These are phyloP conservation scores for Amanita rimosa DNA, from an alignment of 768 basidiomycete genomes.

Conservation along the genomic window DNA sequence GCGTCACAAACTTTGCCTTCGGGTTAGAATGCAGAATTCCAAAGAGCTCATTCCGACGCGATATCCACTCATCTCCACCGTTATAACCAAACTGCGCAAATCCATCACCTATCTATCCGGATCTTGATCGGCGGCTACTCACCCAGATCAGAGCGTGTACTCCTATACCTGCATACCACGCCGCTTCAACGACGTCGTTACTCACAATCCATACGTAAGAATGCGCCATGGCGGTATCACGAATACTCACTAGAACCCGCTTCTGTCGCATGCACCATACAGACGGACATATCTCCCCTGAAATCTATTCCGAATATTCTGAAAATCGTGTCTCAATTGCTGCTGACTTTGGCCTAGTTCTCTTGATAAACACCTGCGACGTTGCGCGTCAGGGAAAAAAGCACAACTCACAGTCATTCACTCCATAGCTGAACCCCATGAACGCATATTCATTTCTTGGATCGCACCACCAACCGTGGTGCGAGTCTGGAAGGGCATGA, in stretches of 20 bases:
- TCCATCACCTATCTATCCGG: background rate
- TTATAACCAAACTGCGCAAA: conserved; percentile 2
- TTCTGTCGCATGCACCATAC: conserved; percentile 34
- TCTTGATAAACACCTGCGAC: background rate
- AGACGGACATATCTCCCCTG: conserved; percentile 57
- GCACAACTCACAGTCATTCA: conserved; percentile 41
- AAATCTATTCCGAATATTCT: conserved; percentile 46
- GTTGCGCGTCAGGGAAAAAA: background rate
- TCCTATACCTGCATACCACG: conserved; percentile 57
- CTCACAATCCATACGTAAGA: conserved; percentile 12
- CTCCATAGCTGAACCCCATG: conserved; percentile 68
- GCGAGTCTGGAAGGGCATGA: conserved; percentile 26
- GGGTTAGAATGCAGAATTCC: conserved; percentile 43
- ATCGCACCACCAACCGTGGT: conserved; percentile 56
- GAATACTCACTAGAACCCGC: conserved; percentile 33
- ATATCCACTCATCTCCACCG: conserved; percentile 36
- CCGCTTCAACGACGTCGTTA: conserved; percentile 55
- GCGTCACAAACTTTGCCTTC: conserved; percentile 54
- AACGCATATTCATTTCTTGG: conserved; percentile 59
- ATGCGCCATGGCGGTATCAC: background rate
- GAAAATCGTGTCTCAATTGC: conserved; percentile 43
- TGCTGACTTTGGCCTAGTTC: conserved; percentile 44
- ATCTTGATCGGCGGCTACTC: conserved; percentile 9
- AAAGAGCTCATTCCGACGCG: conserved; percentile 42
- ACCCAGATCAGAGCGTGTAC: conserved; percentile 73